These are phyloP conservation scores for Furcasterigmium furcatum DNA, from an alignment of 2,329 filamentous ascomycete species.

Conservation along the genomic window DNA sequence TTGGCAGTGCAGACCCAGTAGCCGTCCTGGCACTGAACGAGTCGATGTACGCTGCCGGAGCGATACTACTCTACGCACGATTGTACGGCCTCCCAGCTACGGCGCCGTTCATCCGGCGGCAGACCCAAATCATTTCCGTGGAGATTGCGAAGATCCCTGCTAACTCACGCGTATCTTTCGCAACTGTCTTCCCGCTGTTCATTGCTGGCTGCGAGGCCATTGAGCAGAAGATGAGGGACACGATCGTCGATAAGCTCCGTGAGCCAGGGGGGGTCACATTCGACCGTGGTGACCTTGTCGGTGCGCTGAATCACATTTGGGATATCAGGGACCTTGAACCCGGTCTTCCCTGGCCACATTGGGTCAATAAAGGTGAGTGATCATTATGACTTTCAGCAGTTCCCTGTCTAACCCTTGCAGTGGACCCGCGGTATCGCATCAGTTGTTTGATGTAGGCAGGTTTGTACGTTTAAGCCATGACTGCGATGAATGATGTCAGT, in stretches of 20 bases:
- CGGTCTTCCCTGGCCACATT: slow-evolving; percentile 9
- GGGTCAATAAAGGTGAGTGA: slow-evolving; percentile 9
- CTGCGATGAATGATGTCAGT: too few species aligned
- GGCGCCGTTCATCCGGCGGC: slow-evolving; percentile 10
- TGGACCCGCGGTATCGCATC: slow-evolving; percentile 7
- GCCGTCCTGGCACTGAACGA: slow-evolving; percentile 10
- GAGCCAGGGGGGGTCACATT: slow-evolving; percentile 6
- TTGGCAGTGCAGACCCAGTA: slow-evolving; percentile 7
- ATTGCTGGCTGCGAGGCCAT: slow-evolving; percentile 12
- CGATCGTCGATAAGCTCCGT: slow-evolving; percentile 7
- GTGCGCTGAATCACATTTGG: slow-evolving; percentile 11
- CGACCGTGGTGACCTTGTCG: slow-evolving; percentile 10
- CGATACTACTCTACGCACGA: slow-evolving; percentile 10
- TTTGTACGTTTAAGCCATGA: slow-evolving; percentile 6
- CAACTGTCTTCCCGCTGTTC: slow-evolving; percentile 12
- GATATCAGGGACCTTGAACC: slow-evolving; percentile 12
- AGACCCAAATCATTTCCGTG: slow-evolving; percentile 5
- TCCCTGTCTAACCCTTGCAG: slow-evolving; percentile 1
- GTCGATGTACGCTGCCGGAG: slow-evolving; percentile 11
- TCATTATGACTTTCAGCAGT: background rate
- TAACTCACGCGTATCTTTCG: slow-evolving; percentile 9
- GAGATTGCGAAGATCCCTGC: slow-evolving; percentile 8
- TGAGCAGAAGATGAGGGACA: slow-evolving; percentile 7
- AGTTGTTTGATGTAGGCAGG: too few species aligned
- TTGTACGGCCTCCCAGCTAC: slow-evolving; percentile 9